Base-by-base conservation (phyloP, 768 basidiomycete genomes). In the Kwoniella dendrophila region DNA sequence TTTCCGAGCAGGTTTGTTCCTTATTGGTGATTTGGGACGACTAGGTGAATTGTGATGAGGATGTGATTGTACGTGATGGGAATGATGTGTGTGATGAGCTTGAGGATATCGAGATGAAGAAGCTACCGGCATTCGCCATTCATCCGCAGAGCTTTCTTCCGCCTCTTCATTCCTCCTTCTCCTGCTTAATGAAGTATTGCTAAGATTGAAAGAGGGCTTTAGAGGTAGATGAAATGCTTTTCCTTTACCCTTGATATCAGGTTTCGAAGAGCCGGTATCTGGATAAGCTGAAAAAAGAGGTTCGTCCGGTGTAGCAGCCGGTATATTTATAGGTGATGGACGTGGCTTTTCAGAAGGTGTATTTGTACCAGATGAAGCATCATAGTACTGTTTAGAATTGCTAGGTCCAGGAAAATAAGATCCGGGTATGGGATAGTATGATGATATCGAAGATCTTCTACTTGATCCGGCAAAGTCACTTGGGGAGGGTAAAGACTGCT, bases 231-330 rank as follows among this genome's bases (percentile, higher is more conserved):
- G 57, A 44, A 66, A 61, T 0, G 64, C 63, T 22, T 61, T 70
- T 2, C 55, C 62, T 44, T 71, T 72, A 29, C 69, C 69, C 32
- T 68, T 70, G 45, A 34, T 24, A 30, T 45, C 40, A 7, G 38
- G 38, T 24, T 49, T 45, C 27, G 67, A 63, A 10, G 52, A n/a
- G 3, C 59, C 68, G 5, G 63, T 50, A 33, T 62, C 57, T n/a
- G 74, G 72, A 51, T 73, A 75, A n/a, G 70, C 50, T 1, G 72
- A 75, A 59, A 75, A 75, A 4, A 73, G 44, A 1, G 74, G 74
- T 11, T 73, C 72, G 29, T 71, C 70, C 2, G 70, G 68, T 4
- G 69, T 69, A 2, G 48, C 63, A 1, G 49, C 30, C 0, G 74
- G 74, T 14, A 75, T 73, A 12, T 34, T 55, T 18, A 75, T 55